Percentiles rank a stretch among this genome's conserved stretches.
These are phyloP conservation scores for Dioscorea dumetorum DNA, from an alignment of 106 monocot genomes.

Conservation along the genomic window DNA sequence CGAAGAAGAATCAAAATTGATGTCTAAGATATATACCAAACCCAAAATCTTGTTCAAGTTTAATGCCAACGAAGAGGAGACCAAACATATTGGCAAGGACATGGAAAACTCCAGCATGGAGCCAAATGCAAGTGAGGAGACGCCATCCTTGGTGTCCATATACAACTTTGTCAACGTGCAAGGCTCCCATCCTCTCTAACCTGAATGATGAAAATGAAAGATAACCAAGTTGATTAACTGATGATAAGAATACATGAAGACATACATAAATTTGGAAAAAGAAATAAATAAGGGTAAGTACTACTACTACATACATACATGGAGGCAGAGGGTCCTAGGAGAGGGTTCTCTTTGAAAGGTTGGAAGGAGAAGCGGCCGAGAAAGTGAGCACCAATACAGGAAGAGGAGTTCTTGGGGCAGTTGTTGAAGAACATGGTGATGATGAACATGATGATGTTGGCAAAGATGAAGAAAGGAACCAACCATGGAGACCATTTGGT, in stretches of 20 bases:
- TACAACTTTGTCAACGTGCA: neutral
- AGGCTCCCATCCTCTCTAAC: constrained; percentile 7
- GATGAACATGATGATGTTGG: constrained; percentile 44
- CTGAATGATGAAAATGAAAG: neutral
- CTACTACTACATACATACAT: constrained; percentile 35
- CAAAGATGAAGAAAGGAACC: constrained; percentile 35
- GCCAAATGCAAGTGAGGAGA: constrained; percentile 11
- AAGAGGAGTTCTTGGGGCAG: constrained; percentile 37
- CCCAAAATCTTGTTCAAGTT: constrained; percentile 11
- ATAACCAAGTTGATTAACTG: too few species aligned
- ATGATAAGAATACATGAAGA: too few species aligned
- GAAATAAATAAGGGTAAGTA: neutral
- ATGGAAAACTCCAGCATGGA: constrained; percentile 7
- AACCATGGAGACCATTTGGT: constrained; percentile 54
- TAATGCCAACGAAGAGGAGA: constrained; percentile 8
- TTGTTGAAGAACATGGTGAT: constrained; percentile 79
- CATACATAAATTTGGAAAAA: neutral
- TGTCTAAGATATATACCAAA: constrained; percentile 3
- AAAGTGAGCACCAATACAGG: constrained; percentile 20
- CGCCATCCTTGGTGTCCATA: constrained; percentile 2
- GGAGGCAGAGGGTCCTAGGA: constrained; percentile 67
- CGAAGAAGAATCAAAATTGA: too few species aligned
- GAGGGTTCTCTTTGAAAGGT: constrained; percentile 79
- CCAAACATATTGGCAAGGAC: constrained; percentile 11
- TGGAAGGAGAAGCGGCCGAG: constrained; percentile 94